A percentile compares a stretch with the other conserved stretches of the same genome.
Conservation (phyloP, 169 alveolate species). For the Theileria parva region DNA sequence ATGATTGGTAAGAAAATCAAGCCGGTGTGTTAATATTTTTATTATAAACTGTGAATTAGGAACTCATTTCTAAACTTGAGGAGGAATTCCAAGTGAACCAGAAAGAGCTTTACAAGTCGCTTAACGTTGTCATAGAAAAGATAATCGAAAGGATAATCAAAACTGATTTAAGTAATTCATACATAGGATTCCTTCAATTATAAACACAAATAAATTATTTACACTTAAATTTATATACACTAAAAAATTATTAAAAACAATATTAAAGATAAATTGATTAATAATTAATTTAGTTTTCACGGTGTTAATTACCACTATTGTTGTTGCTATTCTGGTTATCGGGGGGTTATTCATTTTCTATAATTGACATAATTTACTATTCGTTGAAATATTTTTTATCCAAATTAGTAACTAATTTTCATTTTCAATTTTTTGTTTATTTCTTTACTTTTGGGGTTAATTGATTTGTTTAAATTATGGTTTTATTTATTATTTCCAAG, state of each 20-base stretch:
- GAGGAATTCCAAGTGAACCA: slow-evolving; percentile 4
- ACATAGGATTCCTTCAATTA: no score
- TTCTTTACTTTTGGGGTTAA: neutral
- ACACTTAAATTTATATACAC: no score
- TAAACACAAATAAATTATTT: no score
- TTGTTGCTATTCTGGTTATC: neutral
- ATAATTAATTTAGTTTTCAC: slow-evolving; percentile 5
- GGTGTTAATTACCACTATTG: neutral
- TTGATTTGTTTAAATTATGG: neutral
- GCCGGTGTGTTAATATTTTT: neutral
- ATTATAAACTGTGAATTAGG: slow-evolving; percentile 10
- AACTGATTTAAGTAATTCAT: neutral
- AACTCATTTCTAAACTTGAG: slow-evolving; percentile 8
- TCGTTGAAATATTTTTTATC: neutral
- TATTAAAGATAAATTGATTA: neutral
- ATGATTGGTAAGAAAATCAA: slow-evolving; percentile 1
- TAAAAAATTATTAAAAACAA: no score
- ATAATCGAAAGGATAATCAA: neutral
- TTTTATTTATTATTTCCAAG: no score
- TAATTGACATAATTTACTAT: neutral
- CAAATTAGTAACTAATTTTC: no score
- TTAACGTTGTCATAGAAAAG: slow-evolving; percentile 19
- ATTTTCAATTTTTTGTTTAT: neutral
- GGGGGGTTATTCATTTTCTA: neutral
- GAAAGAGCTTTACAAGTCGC: slow-evolving; percentile 25